Conservation (phyloP, 2,329 filamentous ascomycete genomes). For the Hawksworthiomyces lignivorus region DNA sequence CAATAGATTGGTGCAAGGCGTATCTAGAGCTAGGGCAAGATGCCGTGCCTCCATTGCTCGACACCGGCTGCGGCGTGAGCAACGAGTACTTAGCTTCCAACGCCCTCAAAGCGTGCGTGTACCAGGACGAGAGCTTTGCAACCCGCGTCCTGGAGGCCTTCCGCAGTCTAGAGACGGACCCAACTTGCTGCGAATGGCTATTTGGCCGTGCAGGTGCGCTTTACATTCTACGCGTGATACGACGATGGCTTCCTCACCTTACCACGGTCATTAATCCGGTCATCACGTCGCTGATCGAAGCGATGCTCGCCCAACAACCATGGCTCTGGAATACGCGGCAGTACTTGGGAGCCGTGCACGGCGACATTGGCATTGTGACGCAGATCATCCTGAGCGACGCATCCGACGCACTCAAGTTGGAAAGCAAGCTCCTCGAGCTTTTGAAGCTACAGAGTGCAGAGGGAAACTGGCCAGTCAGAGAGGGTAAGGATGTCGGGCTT, state of each 20-base stretch:
- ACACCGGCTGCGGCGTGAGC: slow-evolving; percentile 40
- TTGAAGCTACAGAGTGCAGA: slow-evolving; percentile 26
- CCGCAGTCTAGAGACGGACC: slow-evolving; percentile 37
- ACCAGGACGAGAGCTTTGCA: slow-evolving; percentile 33
- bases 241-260: slow-evolving; percentile 22
- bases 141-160: slow-evolving; percentile 29
- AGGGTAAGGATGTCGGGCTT: slow-evolving; percentile 21
- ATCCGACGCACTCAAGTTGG: slow-evolving; percentile 43
- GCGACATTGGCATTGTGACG: slow-evolving; percentile 62
- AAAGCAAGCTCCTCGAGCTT: slow-evolving; percentile 44
- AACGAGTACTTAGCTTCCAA: slow-evolving; percentile 40
- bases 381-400: slow-evolving; percentile 56
- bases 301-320: slow-evolving; percentile 45
- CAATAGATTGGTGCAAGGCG: slow-evolving; percentile 36
- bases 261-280: neutral
- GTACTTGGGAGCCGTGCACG: slow-evolving; percentile 61
- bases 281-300: slow-evolving; percentile 48
- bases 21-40: slow-evolving; percentile 37
- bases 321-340: slow-evolving; percentile 59
- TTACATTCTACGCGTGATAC: slow-evolving; percentile 59
- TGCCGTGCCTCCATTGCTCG: slow-evolving; percentile 21
- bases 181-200: slow-evolving; percentile 41
- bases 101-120: slow-evolving; percentile 34
- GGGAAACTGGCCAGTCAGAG: slow-evolving; percentile 22
- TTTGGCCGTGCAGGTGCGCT: slow-evolving; percentile 62